Evolutionary conservation across 495 filamentous ascomycete species (phyloP), one percentile per base, ranked within the genome.

Genomic region (Penicillium chermesinum): DNA sequence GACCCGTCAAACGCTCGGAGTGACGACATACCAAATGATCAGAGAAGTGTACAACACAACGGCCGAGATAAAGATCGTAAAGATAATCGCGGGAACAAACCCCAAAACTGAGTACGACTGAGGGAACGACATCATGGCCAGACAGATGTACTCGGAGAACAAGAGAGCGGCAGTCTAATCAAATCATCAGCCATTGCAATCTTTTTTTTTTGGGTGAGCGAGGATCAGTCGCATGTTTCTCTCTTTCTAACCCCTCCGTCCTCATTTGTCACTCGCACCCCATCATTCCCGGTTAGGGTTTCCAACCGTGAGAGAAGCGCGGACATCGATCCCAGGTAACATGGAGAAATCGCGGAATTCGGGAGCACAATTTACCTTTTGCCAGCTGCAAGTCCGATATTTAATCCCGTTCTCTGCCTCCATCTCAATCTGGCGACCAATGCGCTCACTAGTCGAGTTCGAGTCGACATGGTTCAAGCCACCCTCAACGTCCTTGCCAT

Each of bases 111-210:
- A 88, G 68, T 95, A 95, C 0, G 88, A 91, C 74, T 84, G 93
- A 1, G 89, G 89, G 60, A 94, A 94, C 16, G 86, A 91, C 89
- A 95, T 95, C 58, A 94, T 95, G 32, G 89, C 88, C 73, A 95
- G 65, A 67, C 88, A 94, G 42, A 95, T 95, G 57, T 95, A 95
- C 67, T 95, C 89, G 7, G 86, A 88, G 67, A 95, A 93, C 42
- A 95, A 80, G 52, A 94, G 64, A 9, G 86, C 88, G 3, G 88
- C 87, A 41, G 88, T 94, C 86, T 90, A 54, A 36, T 36, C 12
- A 41, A 5, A 30, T 30, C 10, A 10, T 30, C 10, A 50, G 37
- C 37, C 50, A 34, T 33, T 22, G 37, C 30, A 27, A 30, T 33
- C 25, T 38, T n/a, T n/a, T n/a, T n/a, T n/a, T n/a, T n/a, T n/a